phyloP scores from a whole-genome alignment of 1,284 basidiomycete genomes.

The Rhizoctonia solani region DNA sequence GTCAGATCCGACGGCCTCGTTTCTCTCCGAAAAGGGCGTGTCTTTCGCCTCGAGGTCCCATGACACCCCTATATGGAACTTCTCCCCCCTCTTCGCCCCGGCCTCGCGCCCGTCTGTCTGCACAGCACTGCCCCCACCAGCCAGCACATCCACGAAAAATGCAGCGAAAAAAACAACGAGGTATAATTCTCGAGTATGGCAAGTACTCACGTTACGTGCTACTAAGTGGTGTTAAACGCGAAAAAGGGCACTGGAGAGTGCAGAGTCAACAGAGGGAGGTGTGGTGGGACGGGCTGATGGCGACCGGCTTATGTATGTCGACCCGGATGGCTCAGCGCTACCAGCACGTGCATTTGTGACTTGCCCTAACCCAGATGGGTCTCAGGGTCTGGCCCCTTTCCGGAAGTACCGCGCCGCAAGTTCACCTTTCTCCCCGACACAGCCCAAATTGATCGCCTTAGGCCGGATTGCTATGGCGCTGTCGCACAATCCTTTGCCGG shows the following conservation, averaged over 20 bases:
- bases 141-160: not conserved
- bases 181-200: not conserved
- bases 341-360: not conserved
- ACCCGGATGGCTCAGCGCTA: not conserved
- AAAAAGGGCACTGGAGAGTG: not conserved
- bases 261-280: not conserved
- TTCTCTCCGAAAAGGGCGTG: not conserved
- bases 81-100: not conserved
- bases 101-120: not conserved
- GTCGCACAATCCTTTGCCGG: too few relatives aligned
- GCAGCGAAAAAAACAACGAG: constrained; percentile 2
- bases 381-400: not conserved
- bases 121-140: not conserved
- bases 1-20: not conserved
- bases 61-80: not conserved
- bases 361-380: not conserved
- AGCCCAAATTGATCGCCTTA: not conserved
- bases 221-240: not conserved
- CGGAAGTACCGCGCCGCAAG: not conserved
- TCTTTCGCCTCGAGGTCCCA: constrained; percentile 11
- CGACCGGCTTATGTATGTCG: constrained; percentile 8
- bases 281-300: not conserved
- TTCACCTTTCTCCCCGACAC: not conserved
- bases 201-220: not conserved
- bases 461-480: not conserved